phyloP scores from a whole-genome alignment of 306 rosid species.

The Begonia peltatifolia region DNA sequence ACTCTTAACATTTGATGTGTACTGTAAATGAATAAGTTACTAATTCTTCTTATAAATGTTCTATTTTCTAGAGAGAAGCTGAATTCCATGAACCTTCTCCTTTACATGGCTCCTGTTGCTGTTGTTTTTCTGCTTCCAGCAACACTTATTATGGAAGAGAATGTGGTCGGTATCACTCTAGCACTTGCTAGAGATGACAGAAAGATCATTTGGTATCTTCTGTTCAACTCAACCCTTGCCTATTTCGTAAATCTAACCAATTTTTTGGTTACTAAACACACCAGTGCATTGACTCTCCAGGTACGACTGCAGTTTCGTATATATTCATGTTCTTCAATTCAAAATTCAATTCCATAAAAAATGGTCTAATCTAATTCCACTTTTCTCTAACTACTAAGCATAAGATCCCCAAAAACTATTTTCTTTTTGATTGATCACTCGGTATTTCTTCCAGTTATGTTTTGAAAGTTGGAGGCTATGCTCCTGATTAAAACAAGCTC shows the following conservation, averaged over 20 bases:
- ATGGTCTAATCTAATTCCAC: too few relatives aligned
- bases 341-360: too few relatives aligned
- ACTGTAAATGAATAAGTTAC: too few relatives aligned
- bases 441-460: too few relatives aligned
- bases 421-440: too few relatives aligned
- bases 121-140: conserved; percentile 99
- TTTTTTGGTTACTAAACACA: conserved; percentile 95
- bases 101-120: conserved; percentile 99
- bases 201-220: conserved; percentile 92
- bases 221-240: conserved; percentile 85
- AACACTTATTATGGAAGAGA: conserved; percentile 89
- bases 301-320: conserved; percentile 28
- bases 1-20: too few relatives aligned
- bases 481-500: too few relatives aligned
- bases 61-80: conserved; percentile 62
- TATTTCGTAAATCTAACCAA: conserved; percentile 96
- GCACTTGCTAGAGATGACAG: conserved; percentile 94
- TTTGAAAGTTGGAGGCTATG: too few relatives aligned
- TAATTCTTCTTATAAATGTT: too few relatives aligned
- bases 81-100: conserved; percentile 98
- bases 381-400: too few relatives aligned
- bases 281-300: conserved; percentile 99
- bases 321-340: too few relatives aligned
- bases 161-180: conserved; percentile 88
- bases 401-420: too few relatives aligned